Evolutionary conservation across 2,329 filamentous ascomycete genomes (phyloP).

Genomic region (Phyllosticta citrichinensis): DNA sequence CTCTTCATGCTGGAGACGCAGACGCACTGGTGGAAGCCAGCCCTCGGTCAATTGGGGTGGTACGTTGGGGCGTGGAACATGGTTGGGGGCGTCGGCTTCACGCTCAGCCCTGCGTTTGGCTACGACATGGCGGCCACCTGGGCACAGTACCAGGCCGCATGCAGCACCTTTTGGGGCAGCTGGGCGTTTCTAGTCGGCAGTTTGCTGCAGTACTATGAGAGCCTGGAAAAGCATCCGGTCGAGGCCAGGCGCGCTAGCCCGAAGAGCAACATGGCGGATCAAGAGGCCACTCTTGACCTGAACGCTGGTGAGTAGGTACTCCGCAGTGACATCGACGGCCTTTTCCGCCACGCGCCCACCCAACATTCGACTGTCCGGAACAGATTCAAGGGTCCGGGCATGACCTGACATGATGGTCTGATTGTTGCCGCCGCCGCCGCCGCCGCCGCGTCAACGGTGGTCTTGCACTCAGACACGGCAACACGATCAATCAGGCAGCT

Average conservation of each 20-base stretch:
- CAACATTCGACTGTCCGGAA: too few species aligned
- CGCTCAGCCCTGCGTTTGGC: conserved; percentile 29
- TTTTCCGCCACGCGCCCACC: too few species aligned
- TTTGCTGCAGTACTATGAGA: conserved; percentile 26
- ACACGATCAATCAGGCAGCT: too few species aligned
- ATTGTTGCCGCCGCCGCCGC: too few species aligned
- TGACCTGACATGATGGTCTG: too few species aligned
- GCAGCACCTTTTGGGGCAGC: conserved; percentile 26
- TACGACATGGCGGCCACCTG: conserved; percentile 19
- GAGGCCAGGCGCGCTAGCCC: conserved; percentile 12
- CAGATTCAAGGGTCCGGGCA: too few species aligned
- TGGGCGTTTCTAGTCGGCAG: conserved; percentile 27
- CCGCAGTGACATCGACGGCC: too few species aligned
- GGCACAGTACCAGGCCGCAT: conserved; percentile 23
- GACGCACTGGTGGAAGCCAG: conserved; percentile 51
- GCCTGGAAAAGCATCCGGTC: conserved; percentile 24
- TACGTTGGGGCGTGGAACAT: conserved; percentile 59
- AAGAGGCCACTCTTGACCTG: not conserved
- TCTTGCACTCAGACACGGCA: too few species aligned
- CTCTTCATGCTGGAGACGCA: conserved; percentile 61
- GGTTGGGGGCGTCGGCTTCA: conserved; percentile 54
- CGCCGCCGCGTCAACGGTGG: too few species aligned
- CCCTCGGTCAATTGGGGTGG: conserved; percentile 50
- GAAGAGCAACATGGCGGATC: not conserved
- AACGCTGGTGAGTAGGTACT: not conserved